Evolutionary conservation across 106 monocot genomes (phyloP), one percentile per base, ranked within the genome.

Genomic region (Hemerocallis citrina): DNA sequence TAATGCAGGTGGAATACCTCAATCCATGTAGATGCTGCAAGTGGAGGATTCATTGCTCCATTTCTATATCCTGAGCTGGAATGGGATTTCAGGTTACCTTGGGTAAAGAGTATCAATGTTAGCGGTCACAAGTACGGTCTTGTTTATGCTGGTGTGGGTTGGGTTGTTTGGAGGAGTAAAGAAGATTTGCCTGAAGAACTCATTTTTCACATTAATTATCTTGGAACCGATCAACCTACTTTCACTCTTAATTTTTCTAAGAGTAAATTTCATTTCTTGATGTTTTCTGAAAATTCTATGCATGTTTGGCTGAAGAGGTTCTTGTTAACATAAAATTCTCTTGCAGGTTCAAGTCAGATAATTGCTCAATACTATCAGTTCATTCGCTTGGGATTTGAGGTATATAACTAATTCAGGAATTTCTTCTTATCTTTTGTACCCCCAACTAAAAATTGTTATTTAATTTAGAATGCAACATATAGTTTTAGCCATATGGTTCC

Each of bases 61-160:
- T 94, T 94, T 59, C 35, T 89, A 11, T 83, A 83, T 46, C 85
- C 85, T 0, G 86, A 94, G 6, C 47, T 94, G n/a, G 80, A 83
- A 56, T 94, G 94, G 94, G 94, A 94, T 59, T 94, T 89, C 38
- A 69, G 77, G 10, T 61, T 94, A 31, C 89, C 86, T 0, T 55
- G 86, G 20, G 95, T 95, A 24, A 90, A 78, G 72, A 95, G 95
- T 66, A 89, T 90, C 69, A 89, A 95, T 62, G 86, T 84, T 16
- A 95, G 95, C 23, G 89, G 95, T 27, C 89, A 90, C 64, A 95
- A 90, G 50, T 95, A 95, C 48, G 95, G 95, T 11, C 83, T 95
- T 49, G 89, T 95, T 27, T 95, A 95, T 71, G 64, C 86, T 30
- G 95, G 90, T 28, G 60, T 95, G 33, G 95, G 89, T 47, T 89